A percentile compares a stretch with the other conserved stretches of the same genome.
Evolutionary conservation across 2,329 filamentous ascomycete genomes (phyloP).

Genomic region (Cordyceps javanica): DNA sequence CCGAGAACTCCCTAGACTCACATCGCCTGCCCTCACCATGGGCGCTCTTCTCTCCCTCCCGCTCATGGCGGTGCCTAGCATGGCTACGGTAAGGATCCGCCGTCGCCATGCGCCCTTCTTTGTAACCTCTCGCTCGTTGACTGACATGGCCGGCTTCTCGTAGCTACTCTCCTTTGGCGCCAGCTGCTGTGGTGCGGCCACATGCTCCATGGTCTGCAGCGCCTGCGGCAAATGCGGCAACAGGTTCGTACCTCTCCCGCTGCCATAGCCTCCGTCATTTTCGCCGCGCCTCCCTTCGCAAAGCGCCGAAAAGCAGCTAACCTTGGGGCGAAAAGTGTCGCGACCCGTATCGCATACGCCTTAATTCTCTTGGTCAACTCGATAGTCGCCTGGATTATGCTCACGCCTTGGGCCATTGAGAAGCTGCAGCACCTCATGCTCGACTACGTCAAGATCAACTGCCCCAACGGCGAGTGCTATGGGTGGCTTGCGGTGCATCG

Average conservation of each 20-base stretch:
- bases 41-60: slow-evolving; percentile 87
- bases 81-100: slow-evolving; percentile 65
- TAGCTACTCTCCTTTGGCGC: slow-evolving; percentile 72
- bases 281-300: not conserved
- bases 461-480: slow-evolving; percentile 83
- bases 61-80: slow-evolving; percentile 78
- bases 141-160: slow-evolving; percentile 15
- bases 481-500: slow-evolving; percentile 95
- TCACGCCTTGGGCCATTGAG: slow-evolving; percentile 96
- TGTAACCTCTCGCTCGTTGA: not conserved
- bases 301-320: slow-evolving; percentile 16
- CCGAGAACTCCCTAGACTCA: not conserved
- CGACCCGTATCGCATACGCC: slow-evolving; percentile 93
- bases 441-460: slow-evolving; percentile 94
- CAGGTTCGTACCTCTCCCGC: slow-evolving; percentile 49
- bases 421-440: slow-evolving; percentile 88
- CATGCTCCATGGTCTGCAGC: slow-evolving; percentile 91
- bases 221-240: slow-evolving; percentile 96
- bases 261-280: too few relatives aligned
- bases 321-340: slow-evolving; percentile 56
- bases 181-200: slow-evolving; percentile 94
- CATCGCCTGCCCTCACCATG: slow-evolving; percentile 48
- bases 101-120: not conserved
- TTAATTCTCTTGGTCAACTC: slow-evolving; percentile 94
- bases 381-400: slow-evolving; percentile 97